Evolutionary conservation across 345 rosid genomes (phyloP), one percentile per base, ranked within the genome.

Genomic region (Cardiospermum halicacabum): DNA sequence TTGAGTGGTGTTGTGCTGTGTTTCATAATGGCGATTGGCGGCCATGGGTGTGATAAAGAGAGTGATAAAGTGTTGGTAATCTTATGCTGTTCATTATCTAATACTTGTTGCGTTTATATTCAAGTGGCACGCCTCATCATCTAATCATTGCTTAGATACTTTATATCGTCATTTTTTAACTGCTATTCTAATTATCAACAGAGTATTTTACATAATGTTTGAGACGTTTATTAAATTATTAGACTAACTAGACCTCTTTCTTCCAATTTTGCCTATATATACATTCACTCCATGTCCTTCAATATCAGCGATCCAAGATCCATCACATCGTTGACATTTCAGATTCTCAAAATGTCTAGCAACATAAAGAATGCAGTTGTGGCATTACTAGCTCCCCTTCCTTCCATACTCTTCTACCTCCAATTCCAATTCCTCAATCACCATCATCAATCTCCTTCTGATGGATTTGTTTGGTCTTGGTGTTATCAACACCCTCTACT

Each of bases 401-500:
- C 97, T 48, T 94, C 92, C 25, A 69, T 91, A 25, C 21, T 88
- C 55, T 81, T 91, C 74, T 85, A 82, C 69, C 69, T 86, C 60
- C 72, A 72, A 9, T 89, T 86, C 60, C 72, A 72, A 9, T 89
- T 94, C 69, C 85, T 94, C 53, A 74, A 68, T 62, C 78, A 62
- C 47, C 55, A 61, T 18, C 56, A 65, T 74, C 43, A 72, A 28
- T 19, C 64, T 42, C n/a, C 21, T 0, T 18, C 74, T 13, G 27
- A 30, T 76, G 56, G 75, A 84, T 64, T 74, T 63, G 43, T 81
- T 8, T 85, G 83, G 72, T 72, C 81, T 12, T 91, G 97, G 97
- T 91, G 92, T 84, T 77, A 76, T 58, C 72, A 70, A 62, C 97
- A 87, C 53, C 99, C 99, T 37, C 80, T 91, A 61, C 78, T 94